These are phyloP conservation scores for Lactarius quietus DNA, from an alignment of 768 basidiomycete species.

Conservation along the genomic window DNA sequence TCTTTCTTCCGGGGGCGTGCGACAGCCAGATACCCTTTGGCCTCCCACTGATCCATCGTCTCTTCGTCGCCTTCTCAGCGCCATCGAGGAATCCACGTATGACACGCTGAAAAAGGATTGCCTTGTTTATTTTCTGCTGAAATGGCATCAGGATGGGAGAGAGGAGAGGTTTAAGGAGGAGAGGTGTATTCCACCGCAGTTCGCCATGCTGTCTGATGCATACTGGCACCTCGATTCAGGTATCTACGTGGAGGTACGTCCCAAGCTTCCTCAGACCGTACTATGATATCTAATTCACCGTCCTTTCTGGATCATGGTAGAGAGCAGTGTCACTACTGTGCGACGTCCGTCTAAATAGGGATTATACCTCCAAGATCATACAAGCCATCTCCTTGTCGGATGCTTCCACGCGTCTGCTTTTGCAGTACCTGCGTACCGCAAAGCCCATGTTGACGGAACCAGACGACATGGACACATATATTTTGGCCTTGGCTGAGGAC, in stretches of 20 bases:
- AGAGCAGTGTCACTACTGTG: slow-evolving; percentile 68
- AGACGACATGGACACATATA: slow-evolving; percentile 66
- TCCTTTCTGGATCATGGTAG: slow-evolving; percentile 34
- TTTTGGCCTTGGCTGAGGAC: slow-evolving; percentile 60
- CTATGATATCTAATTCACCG: neutral
- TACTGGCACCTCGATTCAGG: slow-evolving; percentile 82
- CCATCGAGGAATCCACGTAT: slow-evolving; percentile 59
- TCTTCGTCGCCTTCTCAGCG: slow-evolving; percentile 55
- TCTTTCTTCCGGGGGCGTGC: slow-evolving; percentile 59
- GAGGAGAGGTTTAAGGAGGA: slow-evolving; percentile 49
- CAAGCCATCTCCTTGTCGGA: slow-evolving; percentile 52
- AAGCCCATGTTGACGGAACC: slow-evolving; percentile 69
- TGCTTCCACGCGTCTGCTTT: slow-evolving; percentile 52
- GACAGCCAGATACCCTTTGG: slow-evolving; percentile 56
- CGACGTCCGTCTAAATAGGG: slow-evolving; percentile 69
- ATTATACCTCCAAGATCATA: slow-evolving; percentile 76
- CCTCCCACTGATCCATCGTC: slow-evolving; percentile 57
- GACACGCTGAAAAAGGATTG: slow-evolving; percentile 79
- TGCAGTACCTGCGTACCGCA: slow-evolving; percentile 71
- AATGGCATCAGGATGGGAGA: slow-evolving; percentile 68
- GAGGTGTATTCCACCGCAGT: slow-evolving; percentile 73
- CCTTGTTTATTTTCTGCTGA: slow-evolving; percentile 74
- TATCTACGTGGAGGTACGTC: slow-evolving; percentile 57
- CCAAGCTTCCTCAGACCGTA: slow-evolving; percentile 1
- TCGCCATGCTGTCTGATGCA: slow-evolving; percentile 71